These are phyloP conservation scores for Penicillium sumatraense DNA, from an alignment of 2,329 filamentous ascomycete genomes.

Conservation along the genomic window DNA sequence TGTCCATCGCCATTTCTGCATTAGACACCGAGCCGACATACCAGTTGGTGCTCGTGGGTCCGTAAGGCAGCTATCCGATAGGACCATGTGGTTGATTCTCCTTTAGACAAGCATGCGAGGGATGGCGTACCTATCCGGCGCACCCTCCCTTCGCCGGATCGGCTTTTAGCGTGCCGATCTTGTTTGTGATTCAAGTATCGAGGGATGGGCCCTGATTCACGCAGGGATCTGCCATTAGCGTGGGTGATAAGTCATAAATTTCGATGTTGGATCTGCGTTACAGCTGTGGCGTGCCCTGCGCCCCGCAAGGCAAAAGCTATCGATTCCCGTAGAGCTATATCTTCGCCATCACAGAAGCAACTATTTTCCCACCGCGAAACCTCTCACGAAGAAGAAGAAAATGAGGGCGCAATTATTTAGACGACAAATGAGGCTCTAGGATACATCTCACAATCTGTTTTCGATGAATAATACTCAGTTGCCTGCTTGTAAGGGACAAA, in stretches of 20 bases:
- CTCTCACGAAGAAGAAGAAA: neutral
- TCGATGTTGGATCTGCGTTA: neutral
- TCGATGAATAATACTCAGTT: slow-evolving; percentile 6
- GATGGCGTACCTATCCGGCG: slow-evolving; percentile 1
- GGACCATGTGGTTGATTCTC: slow-evolving; percentile 14
- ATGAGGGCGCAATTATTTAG: neutral
- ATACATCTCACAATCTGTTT: neutral
- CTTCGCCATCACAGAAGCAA: neutral
- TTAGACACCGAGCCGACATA: slow-evolving; percentile 11
- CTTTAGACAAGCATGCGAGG: slow-evolving; percentile 17
- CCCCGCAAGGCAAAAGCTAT: neutral
- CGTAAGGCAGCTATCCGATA: slow-evolving; percentile 14
- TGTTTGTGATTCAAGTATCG: slow-evolving; percentile 8
- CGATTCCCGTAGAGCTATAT: neutral
- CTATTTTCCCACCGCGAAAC: neutral
- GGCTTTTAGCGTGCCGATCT: neutral
- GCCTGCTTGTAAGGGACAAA: slow-evolving; percentile 10
- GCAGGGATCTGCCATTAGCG: slow-evolving; percentile 8
- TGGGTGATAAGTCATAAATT: slow-evolving; percentile 6
- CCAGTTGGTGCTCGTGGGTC: slow-evolving; percentile 10
- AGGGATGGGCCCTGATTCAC: slow-evolving; percentile 11
- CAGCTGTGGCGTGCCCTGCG: neutral
- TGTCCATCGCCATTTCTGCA: slow-evolving; percentile 9
- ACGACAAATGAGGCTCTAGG: neutral
- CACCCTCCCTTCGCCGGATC: slow-evolving; percentile 1